Evolutionary conservation across 768 basidiomycete genomes (phyloP).

Genomic region (Russula olivacea): DNA sequence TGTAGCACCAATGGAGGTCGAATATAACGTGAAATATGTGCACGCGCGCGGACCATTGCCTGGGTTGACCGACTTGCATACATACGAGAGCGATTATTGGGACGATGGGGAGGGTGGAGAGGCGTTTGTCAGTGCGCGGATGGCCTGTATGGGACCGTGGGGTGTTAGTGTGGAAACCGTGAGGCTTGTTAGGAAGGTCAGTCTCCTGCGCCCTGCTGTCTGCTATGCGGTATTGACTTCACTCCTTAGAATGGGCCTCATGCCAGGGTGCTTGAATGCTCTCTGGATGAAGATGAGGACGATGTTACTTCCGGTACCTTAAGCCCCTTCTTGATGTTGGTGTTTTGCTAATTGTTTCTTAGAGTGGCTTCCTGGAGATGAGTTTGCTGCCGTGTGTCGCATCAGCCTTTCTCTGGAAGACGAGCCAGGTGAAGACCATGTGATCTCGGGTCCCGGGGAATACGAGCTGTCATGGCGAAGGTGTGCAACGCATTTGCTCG

Average conservation of each 20-base stretch:
- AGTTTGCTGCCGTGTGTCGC: conserved; percentile 51
- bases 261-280: conserved; percentile 48
- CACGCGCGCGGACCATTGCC: conserved; percentile 38
- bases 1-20: conserved; percentile 52
- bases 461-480: conserved; percentile 64
- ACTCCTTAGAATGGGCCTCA: conserved; percentile 37
- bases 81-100: conserved; percentile 51
- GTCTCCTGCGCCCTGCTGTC: conserved; percentile 21
- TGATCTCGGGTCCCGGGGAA: conserved; percentile 47
- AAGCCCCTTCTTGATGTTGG: neutral
- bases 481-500: conserved; percentile 32
- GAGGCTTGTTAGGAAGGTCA: conserved; percentile 45
- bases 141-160: conserved; percentile 54
- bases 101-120: conserved; percentile 48
- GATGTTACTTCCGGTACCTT: conserved; percentile 42
- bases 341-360: conserved; percentile 6
- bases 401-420: conserved; percentile 43
- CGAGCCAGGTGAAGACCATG: conserved; percentile 32
- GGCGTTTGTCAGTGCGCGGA: conserved; percentile 46
- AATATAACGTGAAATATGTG: conserved; percentile 50
- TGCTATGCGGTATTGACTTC: conserved; percentile 1
- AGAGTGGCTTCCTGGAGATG: conserved; percentile 66
- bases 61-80: conserved; percentile 47
- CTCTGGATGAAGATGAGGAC: conserved; percentile 41
- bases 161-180: conserved; percentile 47